phyloP scores from a whole-genome alignment of 2,329 filamentous ascomycete genomes.

The Venturia asperata region DNA sequence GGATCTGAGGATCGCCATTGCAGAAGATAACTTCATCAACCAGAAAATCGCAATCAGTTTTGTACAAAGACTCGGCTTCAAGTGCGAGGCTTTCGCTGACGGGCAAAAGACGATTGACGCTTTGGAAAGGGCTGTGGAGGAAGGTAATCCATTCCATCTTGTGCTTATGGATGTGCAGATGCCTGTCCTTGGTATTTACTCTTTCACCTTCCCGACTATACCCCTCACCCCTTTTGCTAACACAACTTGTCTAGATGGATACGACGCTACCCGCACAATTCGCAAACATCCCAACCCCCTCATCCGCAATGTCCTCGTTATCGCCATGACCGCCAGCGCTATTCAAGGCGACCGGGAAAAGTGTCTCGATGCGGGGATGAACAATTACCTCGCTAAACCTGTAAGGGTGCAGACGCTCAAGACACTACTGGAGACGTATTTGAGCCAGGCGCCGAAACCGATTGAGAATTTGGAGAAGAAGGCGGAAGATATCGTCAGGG shows the following conservation, averaged over 20 bases:
- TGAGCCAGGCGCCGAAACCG: conserved; percentile 43
- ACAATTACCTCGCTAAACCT: conserved; percentile 92
- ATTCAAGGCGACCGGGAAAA: conserved; percentile 94
- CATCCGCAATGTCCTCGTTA: conserved; percentile 79
- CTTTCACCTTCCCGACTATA: conserved; percentile 9
- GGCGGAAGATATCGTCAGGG: conserved; percentile 38
- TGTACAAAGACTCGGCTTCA: conserved; percentile 76
- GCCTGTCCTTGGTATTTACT: conserved; percentile 66
- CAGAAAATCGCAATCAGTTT: conserved; percentile 91
- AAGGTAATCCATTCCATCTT: conserved; percentile 75
- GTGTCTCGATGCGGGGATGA: conserved; percentile 93
- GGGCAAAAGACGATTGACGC: conserved; percentile 83
- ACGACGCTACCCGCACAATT: conserved; percentile 65
- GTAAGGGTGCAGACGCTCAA: conserved; percentile 78
- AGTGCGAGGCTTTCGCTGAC: conserved; percentile 83
- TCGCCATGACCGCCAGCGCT: conserved; percentile 93
- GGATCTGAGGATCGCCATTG: conserved; percentile 80
- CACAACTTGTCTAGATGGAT: conserved; percentile 59
- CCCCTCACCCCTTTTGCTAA: background rate
- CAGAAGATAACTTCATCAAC: conserved; percentile 92
- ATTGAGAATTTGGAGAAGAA: conserved; percentile 42
- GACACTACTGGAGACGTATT: conserved; percentile 67
- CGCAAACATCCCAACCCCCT: conserved; percentile 67
- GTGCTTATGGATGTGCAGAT: conserved; percentile 96
- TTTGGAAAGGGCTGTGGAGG: conserved; percentile 62